A percentile compares a stretch with the other conserved stretches of the same genome.
These are phyloP conservation scores for Lepidium didymum DNA, from an alignment of 345 rosid genomes.

Conservation along the genomic window DNA sequence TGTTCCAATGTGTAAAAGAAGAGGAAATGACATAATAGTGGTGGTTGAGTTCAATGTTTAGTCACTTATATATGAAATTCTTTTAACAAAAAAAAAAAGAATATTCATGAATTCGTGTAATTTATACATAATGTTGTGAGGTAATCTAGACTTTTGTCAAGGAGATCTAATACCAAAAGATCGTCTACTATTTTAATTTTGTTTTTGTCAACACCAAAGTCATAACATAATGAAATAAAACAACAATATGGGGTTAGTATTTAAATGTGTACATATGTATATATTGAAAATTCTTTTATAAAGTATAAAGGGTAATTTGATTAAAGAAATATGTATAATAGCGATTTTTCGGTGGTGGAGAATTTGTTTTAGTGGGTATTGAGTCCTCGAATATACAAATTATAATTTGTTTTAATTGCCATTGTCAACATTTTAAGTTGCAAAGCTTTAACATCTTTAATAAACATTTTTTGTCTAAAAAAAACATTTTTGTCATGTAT, in stretches of 20 bases:
- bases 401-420: not conserved
- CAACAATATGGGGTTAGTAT: not conserved
- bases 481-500: not conserved
- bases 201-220: not conserved
- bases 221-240: not conserved
- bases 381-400: not conserved
- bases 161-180: not conserved
- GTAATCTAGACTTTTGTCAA: not conserved
- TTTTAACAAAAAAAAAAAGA: no score
- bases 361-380: no score
- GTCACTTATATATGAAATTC: no score
- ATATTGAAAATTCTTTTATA: not conserved
- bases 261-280: not conserved
- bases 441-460: not conserved
- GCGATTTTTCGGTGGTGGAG: no score
- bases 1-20: not conserved
- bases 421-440: not conserved
- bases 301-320: not conserved
- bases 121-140: not conserved
- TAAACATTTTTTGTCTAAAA: not conserved
- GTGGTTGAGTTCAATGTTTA: not conserved
- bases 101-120: not conserved
- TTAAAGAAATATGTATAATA: no score
- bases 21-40: not conserved
- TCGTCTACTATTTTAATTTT: not conserved